Evolutionary conservation across 805 yeast species (phyloP).

Genomic region (Starmerella vaccinii): DNA sequence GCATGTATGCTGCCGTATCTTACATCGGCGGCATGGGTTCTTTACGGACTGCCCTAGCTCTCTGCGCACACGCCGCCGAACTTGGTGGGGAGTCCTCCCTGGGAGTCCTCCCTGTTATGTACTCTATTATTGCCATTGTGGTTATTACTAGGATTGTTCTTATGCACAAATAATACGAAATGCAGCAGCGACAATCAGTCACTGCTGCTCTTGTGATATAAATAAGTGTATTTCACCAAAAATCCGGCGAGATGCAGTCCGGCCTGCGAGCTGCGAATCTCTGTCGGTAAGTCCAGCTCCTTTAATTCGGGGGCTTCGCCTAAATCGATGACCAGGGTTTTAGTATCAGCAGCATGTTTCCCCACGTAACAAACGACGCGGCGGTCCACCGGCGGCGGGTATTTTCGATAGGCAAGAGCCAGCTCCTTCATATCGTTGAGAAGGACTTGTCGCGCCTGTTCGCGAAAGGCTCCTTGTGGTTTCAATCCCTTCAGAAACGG

Average conservation of each 20-base stretch:
- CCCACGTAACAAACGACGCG: neutral
- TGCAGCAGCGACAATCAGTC: too few species aligned
- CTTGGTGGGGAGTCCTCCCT: too few species aligned
- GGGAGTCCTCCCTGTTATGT: neutral
- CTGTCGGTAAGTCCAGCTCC: constrained; percentile 9
- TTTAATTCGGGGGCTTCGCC: neutral
- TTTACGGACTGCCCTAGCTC: constrained; percentile 77
- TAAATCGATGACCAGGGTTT: constrained; percentile 1
- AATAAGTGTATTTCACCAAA: constrained; percentile 11
- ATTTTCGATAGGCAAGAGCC: neutral
- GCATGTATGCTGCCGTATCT: constrained; percentile 59
- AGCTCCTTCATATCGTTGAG: constrained; percentile 8
- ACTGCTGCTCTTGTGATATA: neutral
- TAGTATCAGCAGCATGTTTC: neutral
- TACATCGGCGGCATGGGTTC: constrained; percentile 88
- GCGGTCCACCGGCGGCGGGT: neutral
- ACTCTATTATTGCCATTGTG: too few species aligned
- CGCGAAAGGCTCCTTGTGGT: neutral
- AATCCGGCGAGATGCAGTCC: constrained; percentile 18
- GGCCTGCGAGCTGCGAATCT: constrained; percentile 1
- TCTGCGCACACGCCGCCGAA: too few species aligned
- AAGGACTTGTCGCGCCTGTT: neutral
- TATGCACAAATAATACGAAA: too few species aligned
- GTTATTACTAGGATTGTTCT: too few species aligned
- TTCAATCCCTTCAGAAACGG: neutral